Evolutionary conservation across 768 basidiomycete genomes (phyloP).

Genomic region (Cystobasidium tubakii): DNA sequence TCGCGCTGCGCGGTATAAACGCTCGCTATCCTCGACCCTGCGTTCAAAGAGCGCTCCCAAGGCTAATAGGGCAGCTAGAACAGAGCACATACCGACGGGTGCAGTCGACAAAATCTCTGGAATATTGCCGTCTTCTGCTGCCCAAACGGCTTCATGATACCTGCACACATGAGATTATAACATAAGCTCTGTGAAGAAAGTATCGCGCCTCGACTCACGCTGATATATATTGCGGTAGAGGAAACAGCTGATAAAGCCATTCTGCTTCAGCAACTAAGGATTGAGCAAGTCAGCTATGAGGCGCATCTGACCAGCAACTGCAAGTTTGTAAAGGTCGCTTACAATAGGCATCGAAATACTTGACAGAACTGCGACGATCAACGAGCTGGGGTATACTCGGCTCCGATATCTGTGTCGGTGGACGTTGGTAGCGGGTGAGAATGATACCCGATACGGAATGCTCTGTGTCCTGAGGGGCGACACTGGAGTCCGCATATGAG

Average conservation of each 20-base stretch:
- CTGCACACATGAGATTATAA: not conserved
- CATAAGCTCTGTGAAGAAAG: not conserved
- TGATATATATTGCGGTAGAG: slow-evolving; percentile 1
- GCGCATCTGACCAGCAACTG: too few species aligned
- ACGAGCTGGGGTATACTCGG: not conserved
- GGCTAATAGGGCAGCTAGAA: not conserved
- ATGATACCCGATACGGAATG: slow-evolving; percentile 11
- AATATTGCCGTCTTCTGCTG: not conserved
- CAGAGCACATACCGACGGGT: not conserved
- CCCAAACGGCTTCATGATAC: slow-evolving; percentile 7
- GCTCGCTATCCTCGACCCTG: slow-evolving; percentile 4
- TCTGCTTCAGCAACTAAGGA: slow-evolving; percentile 2
- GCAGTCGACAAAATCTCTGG: not conserved
- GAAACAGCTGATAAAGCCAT: slow-evolving; percentile 2
- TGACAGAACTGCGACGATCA: slow-evolving; percentile 9
- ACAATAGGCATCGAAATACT: slow-evolving; percentile 18
- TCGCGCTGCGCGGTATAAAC: not conserved
- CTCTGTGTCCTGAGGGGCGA: not conserved
- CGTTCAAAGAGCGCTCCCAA: slow-evolving; percentile 10
- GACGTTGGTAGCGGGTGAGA: not conserved
- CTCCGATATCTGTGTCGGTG: not conserved
- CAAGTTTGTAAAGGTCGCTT: not conserved
- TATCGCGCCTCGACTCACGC: not conserved
- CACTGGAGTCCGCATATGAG: not conserved
- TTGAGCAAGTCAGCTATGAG: not conserved